These are phyloP conservation scores for Scedosporium dehoogii DNA, from an alignment of 2,329 filamentous ascomycete genomes.

Conservation along the genomic window DNA sequence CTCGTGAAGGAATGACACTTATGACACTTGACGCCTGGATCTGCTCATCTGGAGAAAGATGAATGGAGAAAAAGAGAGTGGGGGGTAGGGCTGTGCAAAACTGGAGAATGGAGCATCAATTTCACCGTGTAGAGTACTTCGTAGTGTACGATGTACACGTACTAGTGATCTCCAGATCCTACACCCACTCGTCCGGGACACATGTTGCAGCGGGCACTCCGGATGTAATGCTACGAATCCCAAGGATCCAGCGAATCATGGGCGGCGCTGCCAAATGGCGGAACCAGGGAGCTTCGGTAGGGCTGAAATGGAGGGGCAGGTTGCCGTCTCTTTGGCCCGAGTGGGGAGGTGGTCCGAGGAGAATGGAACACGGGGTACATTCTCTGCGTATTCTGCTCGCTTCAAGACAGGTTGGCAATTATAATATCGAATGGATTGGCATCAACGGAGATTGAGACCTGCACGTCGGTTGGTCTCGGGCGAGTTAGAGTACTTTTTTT, in stretches of 20 bases:
- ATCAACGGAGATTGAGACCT: not conserved
- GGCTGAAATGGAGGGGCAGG: slow-evolving; percentile 1
- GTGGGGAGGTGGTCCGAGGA: not conserved
- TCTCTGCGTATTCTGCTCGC: not conserved
- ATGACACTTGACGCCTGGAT: not conserved
- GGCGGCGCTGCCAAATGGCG: not conserved
- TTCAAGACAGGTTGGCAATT: not conserved
- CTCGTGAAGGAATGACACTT: not conserved
- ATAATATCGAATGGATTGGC: not conserved
- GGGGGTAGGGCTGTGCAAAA: not conserved
- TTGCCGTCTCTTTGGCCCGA: not conserved
- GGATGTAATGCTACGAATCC: not conserved
- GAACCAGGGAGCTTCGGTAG: not conserved
- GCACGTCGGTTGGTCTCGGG: not conserved
- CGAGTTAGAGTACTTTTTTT: not conserved
- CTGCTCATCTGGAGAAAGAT: not conserved
- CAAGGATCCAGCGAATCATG: not conserved
- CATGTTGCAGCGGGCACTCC: slow-evolving; percentile 1
- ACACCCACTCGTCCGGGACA: not conserved
- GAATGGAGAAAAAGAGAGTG: not conserved
- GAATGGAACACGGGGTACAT: not conserved
- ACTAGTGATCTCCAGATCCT: not conserved
- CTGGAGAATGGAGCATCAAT: not conserved
- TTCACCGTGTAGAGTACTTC: not conserved
- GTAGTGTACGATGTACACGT: too few relatives aligned